phyloP scores from a whole-genome alignment of 2,329 filamentous ascomycete genomes.

The Paracoccidioides brasiliensis region DNA sequence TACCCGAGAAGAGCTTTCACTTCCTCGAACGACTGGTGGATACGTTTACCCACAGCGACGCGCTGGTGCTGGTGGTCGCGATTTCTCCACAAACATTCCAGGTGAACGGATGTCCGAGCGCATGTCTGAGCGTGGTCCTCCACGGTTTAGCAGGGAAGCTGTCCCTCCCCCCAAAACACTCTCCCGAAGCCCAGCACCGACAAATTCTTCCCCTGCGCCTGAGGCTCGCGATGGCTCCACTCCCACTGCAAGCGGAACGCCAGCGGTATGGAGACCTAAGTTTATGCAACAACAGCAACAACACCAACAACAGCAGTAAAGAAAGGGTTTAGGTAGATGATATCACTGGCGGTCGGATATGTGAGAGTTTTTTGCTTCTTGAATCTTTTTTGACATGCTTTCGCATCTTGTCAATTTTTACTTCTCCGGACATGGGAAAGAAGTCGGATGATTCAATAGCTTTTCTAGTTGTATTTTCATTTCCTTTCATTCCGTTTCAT shows the following conservation, averaged over 20 bases:
- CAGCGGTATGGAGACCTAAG: conserved; percentile 9
- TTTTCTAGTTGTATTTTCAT: background rate
- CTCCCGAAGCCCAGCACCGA: conserved; percentile 7
- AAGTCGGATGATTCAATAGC: background rate
- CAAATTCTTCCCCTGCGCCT: conserved; percentile 5
- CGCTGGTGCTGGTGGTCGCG: conserved; percentile 5
- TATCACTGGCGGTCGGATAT: background rate
- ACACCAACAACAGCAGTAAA: conserved; percentile 5
- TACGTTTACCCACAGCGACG: conserved; percentile 11
- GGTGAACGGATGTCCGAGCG: conserved; percentile 1
- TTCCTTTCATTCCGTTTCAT: background rate
- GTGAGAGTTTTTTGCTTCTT: background rate
- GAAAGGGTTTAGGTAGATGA: background rate
- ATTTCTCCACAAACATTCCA: conserved; percentile 7
- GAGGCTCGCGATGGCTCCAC: conserved; percentile 5
- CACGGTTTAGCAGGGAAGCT: conserved; percentile 3
- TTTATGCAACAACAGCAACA: conserved; percentile 9
- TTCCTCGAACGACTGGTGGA: conserved; percentile 1
- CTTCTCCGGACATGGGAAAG: background rate
- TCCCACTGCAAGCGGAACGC: conserved; percentile 4
- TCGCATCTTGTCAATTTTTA: background rate
- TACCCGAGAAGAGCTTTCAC: conserved; percentile 1
- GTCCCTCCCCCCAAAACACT: conserved; percentile 3
- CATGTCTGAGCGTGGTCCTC: background rate
- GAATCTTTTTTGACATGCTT: background rate